These are phyloP conservation scores for Psidium friedrichsthalianum DNA, from an alignment of 345 rosid genomes.

Conservation along the genomic window DNA sequence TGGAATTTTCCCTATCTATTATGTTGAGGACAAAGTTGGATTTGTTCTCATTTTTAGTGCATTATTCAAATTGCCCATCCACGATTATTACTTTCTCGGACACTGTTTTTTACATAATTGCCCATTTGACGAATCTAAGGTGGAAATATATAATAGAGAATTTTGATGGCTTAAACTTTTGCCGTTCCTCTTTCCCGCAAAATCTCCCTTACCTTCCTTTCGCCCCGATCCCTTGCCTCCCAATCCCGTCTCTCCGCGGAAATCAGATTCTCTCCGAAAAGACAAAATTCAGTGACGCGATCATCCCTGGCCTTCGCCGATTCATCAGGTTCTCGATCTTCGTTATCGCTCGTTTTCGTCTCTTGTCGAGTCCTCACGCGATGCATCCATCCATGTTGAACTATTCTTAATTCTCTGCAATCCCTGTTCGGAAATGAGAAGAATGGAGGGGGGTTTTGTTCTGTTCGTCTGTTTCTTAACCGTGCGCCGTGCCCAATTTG, in stretches of 20 bases:
- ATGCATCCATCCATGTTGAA: background rate
- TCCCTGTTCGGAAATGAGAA: background rate
- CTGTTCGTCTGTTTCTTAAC: background rate
- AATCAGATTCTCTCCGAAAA: background rate
- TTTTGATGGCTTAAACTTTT: background rate
- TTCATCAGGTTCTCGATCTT: constrained; percentile 18
- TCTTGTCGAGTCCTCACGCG: background rate
- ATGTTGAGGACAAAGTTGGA: background rate
- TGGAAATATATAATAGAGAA: background rate
- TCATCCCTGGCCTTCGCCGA: constrained; percentile 2
- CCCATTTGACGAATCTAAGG: background rate
- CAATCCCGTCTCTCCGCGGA: background rate
- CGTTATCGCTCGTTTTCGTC: background rate
- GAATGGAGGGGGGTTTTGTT: background rate
- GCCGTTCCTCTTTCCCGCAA: constrained; percentile 22
- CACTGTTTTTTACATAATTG: background rate
- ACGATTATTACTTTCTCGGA: background rate
- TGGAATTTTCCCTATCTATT: too few relatives aligned
- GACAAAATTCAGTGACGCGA: background rate
- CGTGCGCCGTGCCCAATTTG: background rate
- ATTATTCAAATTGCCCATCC: background rate
- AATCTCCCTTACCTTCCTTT: constrained; percentile 11
- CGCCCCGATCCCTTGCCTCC: constrained; percentile 3
- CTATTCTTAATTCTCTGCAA: background rate
- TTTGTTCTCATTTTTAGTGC: background rate